Evolutionary conservation across 2,329 filamentous ascomycete species (phyloP), one percentile per base, ranked within the genome.

Genomic region (Apiospora aurea): DNA sequence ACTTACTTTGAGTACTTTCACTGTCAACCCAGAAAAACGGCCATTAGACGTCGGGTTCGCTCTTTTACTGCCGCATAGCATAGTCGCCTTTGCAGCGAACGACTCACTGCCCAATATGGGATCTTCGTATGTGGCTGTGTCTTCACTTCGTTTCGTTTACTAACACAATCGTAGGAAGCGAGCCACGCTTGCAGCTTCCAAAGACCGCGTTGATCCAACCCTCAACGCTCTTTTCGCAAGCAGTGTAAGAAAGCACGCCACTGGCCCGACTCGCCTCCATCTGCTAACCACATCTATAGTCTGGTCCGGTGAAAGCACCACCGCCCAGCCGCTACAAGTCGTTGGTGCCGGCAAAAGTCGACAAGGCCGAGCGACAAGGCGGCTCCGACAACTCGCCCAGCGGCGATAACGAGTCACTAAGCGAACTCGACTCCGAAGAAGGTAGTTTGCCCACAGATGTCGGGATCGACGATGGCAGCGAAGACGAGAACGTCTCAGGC

Each of bases 151-250:
- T 16, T 66, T 38, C 2, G 8, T 38, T 18, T 72, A 26, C 68
- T n/a, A 26, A 49, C 72, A 69, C 66, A 16, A 18, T 46, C 24
- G 29, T 74, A 87, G 84, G 75, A 82, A 81, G 78, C 77, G 34
- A 41, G 57, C 79, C 66, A 76, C 77, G 71, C 76, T 89, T 73
- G 75, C 81, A 69, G 85, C 84, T 74, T 82, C 86, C 47, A 82
- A 84, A 71, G 88, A 88, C 80, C 85, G 87, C 73, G 85, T 94
- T 73, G 92, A 95, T 84, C 91, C 92, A 80, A 84, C 87, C 71
- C 85, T 95, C 75, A 87, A 91, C 78, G 90, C 91, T 73, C 86
- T 95, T 51, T 95, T 95, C 83, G 87, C 91, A 72, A 85, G 87
- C 72, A 94, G 93, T 85, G 92, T 94, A 87, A 84, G 91, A 87